phyloP scores from a whole-genome alignment of 1,284 basidiomycete genomes.

The Wallemia mellicola region DNA sequence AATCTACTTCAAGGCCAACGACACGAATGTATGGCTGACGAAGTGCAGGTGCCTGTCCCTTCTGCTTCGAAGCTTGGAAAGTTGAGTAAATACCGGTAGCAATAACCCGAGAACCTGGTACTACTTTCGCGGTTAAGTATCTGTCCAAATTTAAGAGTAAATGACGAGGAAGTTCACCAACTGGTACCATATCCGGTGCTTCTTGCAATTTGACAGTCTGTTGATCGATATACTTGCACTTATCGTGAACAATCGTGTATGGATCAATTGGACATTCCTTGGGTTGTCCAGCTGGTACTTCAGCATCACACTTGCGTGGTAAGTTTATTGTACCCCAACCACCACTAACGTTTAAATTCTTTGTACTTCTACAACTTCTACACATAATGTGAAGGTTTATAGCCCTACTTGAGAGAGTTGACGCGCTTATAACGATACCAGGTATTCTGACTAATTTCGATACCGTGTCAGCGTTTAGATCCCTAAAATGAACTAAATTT shows the following conservation, averaged over 20 bases:
- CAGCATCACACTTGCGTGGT: slow-evolving; percentile 54
- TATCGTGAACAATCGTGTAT: slow-evolving; percentile 81
- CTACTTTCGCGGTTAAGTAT: slow-evolving; percentile 51
- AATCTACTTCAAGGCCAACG: slow-evolving; percentile 64
- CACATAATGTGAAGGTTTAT: slow-evolving; percentile 79
- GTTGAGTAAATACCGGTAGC: slow-evolving; percentile 94
- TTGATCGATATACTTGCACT: slow-evolving; percentile 79
- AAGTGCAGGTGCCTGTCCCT: slow-evolving; percentile 44
- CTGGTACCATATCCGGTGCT: slow-evolving; percentile 97
- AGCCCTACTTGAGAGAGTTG: slow-evolving; percentile 70
- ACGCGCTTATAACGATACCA: slow-evolving; percentile 92
- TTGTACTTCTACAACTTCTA: slow-evolving; percentile 59
- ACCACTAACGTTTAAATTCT: slow-evolving; percentile 43
- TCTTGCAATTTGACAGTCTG: slow-evolving; percentile 94
- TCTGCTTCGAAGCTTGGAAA: slow-evolving; percentile 61
- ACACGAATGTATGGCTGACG: slow-evolving; percentile 84
- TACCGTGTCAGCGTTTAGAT: slow-evolving; percentile 76
- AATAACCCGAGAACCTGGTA: slow-evolving; percentile 77
- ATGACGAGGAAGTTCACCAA: slow-evolving; percentile 87
- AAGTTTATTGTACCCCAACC: slow-evolving; percentile 67
- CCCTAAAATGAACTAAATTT: slow-evolving; percentile 78
- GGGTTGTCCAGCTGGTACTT: slow-evolving; percentile 37
- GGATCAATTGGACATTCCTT: slow-evolving; percentile 90
- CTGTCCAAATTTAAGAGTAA: slow-evolving; percentile 77
- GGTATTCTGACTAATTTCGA: slow-evolving; percentile 88